phyloP scores from a whole-genome alignment of 305 asterid species.

The Solanum chacoense region DNA sequence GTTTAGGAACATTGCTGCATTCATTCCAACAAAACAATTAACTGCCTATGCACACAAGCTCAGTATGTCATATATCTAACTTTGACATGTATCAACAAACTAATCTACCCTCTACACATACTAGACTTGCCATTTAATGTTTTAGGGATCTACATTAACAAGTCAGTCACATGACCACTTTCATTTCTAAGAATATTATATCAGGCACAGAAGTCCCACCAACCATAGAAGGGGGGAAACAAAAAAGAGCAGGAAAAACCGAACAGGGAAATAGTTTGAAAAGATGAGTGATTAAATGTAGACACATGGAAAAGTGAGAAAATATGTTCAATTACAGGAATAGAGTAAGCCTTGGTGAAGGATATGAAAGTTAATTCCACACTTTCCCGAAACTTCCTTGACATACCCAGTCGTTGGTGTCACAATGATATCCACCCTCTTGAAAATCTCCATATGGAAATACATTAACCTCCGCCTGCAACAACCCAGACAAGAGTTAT shows the following conservation, averaged over 20 bases:
- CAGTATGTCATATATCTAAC: neutral
- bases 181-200: neutral
- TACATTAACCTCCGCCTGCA: conserved; percentile 90
- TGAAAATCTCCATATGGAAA: conserved; percentile 68
- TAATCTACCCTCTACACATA: neutral
- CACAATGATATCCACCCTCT: conserved; percentile 76
- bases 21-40: neutral
- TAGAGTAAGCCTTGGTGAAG: neutral
- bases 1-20: neutral
- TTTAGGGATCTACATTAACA: neutral
- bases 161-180: neutral
- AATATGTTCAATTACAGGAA: neutral
- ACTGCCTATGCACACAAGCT: neutral
- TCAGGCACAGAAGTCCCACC: neutral
- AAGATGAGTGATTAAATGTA: neutral
- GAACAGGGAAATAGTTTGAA: neutral
- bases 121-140: neutral
- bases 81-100: neutral
- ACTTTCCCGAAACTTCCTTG: neutral
- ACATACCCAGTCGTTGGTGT: conserved; percentile 94
- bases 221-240: neutral
- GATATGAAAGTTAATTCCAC: neutral
- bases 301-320: neutral
- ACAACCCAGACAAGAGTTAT: conserved; percentile 3
- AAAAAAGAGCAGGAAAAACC: neutral